These are phyloP conservation scores for Sedum album DNA, from an alignment of 164 flowering plant species.

Conservation along the genomic window DNA sequence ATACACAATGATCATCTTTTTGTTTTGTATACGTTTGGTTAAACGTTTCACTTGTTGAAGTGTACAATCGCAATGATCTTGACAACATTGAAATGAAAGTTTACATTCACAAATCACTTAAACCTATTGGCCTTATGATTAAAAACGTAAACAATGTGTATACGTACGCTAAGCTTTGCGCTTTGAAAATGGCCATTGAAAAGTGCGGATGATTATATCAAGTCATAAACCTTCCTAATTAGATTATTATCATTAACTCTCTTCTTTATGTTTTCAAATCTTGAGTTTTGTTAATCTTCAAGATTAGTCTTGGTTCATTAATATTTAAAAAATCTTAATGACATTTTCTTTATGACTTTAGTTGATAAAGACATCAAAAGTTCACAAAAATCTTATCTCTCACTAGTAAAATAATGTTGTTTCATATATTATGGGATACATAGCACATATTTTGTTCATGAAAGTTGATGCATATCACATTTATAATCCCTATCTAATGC, in stretches of 20 bases:
- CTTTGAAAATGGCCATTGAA: not conserved
- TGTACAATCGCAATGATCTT: no score
- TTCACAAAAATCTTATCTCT: not conserved
- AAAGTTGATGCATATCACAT: not conserved
- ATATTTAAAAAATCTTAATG: not conserved
- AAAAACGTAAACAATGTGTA: no score
- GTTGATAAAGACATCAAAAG: not conserved
- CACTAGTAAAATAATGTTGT: not conserved
- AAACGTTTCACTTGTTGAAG: not conserved
- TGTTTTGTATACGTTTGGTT: not conserved
- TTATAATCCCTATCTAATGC: not conserved
- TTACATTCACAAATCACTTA: no score
- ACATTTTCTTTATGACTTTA: not conserved
- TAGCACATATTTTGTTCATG: not conserved
- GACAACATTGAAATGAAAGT: no score
- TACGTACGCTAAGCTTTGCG: no score
- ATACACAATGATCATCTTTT: not conserved
- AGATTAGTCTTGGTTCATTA: not conserved
- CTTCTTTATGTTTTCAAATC: not conserved
- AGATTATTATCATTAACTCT: no score
- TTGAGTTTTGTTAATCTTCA: not conserved
- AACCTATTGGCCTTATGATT: no score
- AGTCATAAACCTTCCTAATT: conserved; percentile 1
- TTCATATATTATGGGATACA: not conserved
- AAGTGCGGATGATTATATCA: not conserved